Conservation (phyloP, 768 basidiomycete species). For the Rhizopogon vulgaris region DNA sequence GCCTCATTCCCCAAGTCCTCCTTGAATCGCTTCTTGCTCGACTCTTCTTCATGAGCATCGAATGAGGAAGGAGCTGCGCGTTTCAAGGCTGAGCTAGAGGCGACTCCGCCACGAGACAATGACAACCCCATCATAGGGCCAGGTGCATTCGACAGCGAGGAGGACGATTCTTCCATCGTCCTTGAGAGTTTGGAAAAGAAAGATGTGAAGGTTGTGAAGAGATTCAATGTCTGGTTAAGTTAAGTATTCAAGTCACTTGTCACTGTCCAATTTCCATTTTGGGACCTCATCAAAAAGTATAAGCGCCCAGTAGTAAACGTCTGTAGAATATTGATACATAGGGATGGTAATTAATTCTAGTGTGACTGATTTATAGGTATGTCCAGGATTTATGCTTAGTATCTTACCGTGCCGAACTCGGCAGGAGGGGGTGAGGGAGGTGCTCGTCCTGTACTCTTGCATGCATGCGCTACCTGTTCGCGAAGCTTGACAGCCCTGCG, state of each 20-base stretch:
- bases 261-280: neutral
- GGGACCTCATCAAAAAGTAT: neutral
- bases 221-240: neutral
- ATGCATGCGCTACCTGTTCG: slow-evolving; percentile 40
- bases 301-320: neutral
- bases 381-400: neutral
- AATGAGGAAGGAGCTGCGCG: slow-evolving; percentile 59
- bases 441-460: slow-evolving; percentile 39
- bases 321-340: neutral
- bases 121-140: slow-evolving; percentile 7
- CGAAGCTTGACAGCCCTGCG: slow-evolving; percentile 41
- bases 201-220: slow-evolving; percentile 8
- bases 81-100: slow-evolving; percentile 35
- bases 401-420: slow-evolving; percentile 1
- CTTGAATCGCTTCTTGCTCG: slow-evolving; percentile 57
- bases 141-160: slow-evolving; percentile 1
- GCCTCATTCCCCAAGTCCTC: slow-evolving; percentile 28
- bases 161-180: slow-evolving; percentile 11
- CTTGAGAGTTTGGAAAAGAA: slow-evolving; percentile 4
- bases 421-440: slow-evolving; percentile 31
- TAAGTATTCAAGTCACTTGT: neutral
- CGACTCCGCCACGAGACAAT: slow-evolving; percentile 8
- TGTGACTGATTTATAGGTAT: neutral
- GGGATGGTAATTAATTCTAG: neutral
- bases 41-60: slow-evolving; percentile 39